Conservation (phyloP, 768 basidiomycete species). For the Auriscalpium orientale region DNA sequence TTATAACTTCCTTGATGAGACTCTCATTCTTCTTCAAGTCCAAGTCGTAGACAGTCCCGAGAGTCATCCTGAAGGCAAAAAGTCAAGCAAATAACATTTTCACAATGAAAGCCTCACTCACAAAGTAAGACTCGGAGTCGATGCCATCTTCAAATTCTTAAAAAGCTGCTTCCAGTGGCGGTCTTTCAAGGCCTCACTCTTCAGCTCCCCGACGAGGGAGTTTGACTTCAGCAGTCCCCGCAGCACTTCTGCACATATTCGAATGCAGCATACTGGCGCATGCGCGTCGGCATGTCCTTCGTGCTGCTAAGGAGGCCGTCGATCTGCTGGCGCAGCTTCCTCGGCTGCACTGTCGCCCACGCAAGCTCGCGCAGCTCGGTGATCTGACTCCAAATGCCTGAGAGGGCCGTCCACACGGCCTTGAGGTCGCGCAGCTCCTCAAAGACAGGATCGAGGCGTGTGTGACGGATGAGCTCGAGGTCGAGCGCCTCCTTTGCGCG, state of each 20-base stretch:
- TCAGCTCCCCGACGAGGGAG: slow-evolving; percentile 82
- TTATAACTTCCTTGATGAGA: slow-evolving; percentile 88
- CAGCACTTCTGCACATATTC: slow-evolving; percentile 95
- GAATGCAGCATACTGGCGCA: slow-evolving; percentile 98
- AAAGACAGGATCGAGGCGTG: slow-evolving; percentile 86
- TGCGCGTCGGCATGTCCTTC: slow-evolving; percentile 97
- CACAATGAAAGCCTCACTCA: slow-evolving; percentile 25
- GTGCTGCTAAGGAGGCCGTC: slow-evolving; percentile 89
- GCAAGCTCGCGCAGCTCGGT: slow-evolving; percentile 78
- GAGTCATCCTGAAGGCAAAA: slow-evolving; percentile 61
- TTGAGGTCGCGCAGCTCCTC: slow-evolving; percentile 96
- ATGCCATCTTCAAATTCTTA: slow-evolving; percentile 72
- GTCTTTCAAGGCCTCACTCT: slow-evolving; percentile 95
- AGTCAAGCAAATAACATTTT: slow-evolving; percentile 4
- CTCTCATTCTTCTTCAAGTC: slow-evolving; percentile 91
- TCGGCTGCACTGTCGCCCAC: slow-evolving; percentile 90
- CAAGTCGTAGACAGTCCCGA: slow-evolving; percentile 95
- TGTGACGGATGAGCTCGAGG: slow-evolving; percentile 83
- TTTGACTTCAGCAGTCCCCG: slow-evolving; percentile 86
- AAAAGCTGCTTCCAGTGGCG: slow-evolving; percentile 98
- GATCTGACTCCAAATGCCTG: slow-evolving; percentile 94
- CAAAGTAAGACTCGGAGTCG: slow-evolving; percentile 70
- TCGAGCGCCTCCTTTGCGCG: slow-evolving; percentile 96
- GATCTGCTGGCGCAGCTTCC: slow-evolving; percentile 90
- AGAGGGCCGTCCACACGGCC: slow-evolving; percentile 97